These are phyloP conservation scores for Stromatinia cepivora DNA, from an alignment of 2,329 filamentous ascomycete genomes.

Conservation along the genomic window DNA sequence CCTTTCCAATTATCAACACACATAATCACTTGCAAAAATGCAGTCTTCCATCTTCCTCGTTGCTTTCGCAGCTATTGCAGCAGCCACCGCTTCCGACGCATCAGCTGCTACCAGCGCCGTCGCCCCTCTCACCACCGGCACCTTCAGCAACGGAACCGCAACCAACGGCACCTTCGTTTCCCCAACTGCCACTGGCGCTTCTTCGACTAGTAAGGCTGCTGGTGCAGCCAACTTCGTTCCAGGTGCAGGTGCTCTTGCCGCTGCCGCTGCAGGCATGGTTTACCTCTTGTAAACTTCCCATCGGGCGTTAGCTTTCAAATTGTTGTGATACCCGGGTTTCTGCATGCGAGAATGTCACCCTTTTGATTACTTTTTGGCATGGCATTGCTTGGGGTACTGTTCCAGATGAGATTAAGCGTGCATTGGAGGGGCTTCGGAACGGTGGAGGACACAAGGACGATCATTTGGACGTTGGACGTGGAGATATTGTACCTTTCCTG, in stretches of 20 bases:
- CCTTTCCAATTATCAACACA: background rate
- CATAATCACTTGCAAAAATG: constrained; percentile 26
- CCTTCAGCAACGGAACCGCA: constrained; percentile 19
- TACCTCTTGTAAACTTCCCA: constrained; percentile 20
- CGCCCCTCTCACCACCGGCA: constrained; percentile 5
- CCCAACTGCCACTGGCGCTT: background rate
- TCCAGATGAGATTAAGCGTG: constrained; percentile 14
- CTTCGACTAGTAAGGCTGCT: constrained; percentile 18
- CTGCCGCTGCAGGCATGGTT: constrained; percentile 22
- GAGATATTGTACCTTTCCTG: constrained; percentile 18
- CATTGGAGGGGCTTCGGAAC: constrained; percentile 15
- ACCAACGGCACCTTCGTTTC: constrained; percentile 16
- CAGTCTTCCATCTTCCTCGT: constrained; percentile 25
- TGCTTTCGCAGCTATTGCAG: constrained; percentile 26
- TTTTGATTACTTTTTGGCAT: constrained; percentile 20
- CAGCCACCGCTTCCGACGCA: constrained; percentile 25
- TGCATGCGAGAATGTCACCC: constrained; percentile 21
- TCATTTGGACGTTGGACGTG: background rate
- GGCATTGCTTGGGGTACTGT: constrained; percentile 16
- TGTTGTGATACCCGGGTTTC: constrained; percentile 21
- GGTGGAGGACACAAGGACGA: constrained; percentile 12
- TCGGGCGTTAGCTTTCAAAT: constrained; percentile 14
- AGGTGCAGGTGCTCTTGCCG: constrained; percentile 14
- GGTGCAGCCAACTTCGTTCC: constrained; percentile 15
- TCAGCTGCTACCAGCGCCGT: constrained; percentile 18